Percentiles rank a stretch among this genome's conserved stretches.
Conservation (phyloP, 106 monocot genomes). For the Dendrobium officinale region DNA sequence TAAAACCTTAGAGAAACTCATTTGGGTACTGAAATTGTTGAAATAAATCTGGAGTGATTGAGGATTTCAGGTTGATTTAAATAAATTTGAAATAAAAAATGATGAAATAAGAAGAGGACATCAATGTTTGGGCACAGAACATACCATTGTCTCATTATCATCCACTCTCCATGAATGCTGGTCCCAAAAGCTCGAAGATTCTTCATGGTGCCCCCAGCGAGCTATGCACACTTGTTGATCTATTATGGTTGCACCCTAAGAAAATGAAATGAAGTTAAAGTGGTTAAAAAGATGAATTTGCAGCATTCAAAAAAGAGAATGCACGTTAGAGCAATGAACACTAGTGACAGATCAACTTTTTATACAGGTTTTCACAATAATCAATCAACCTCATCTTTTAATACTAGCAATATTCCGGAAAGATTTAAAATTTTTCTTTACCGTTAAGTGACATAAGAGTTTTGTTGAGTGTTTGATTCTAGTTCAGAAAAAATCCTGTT, state of each 20-base stretch:
- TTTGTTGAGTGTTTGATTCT: too few species aligned
- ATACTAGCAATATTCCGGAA: too few species aligned
- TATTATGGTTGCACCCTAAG: conserved; percentile 82
- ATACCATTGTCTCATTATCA: conserved; percentile 49
- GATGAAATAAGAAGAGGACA: background rate
- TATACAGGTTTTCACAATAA: too few species aligned
- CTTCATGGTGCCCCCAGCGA: conserved; percentile 67
- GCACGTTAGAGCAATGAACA: too few species aligned
- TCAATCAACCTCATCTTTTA: too few species aligned
- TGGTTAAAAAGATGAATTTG: background rate
- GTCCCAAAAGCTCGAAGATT: conserved; percentile 60
- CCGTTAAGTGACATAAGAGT: too few species aligned
- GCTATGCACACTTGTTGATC: conserved; percentile 89
- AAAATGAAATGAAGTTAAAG: conserved; percentile 13
- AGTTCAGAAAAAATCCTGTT: too few species aligned
- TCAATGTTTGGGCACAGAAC: background rate
- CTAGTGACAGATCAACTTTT: too few species aligned
- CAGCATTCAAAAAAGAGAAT: too few species aligned
- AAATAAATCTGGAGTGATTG: background rate
- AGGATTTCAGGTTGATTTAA: background rate
- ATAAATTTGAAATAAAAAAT: background rate
- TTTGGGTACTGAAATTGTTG: background rate
- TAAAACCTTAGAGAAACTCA: background rate
- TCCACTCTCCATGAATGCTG: conserved; percentile 37
- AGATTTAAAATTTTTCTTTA: too few species aligned